Base-by-base conservation (phyloP, 2,329 filamentous ascomycete genomes). In the Tolypocladium capitatum region DNA sequence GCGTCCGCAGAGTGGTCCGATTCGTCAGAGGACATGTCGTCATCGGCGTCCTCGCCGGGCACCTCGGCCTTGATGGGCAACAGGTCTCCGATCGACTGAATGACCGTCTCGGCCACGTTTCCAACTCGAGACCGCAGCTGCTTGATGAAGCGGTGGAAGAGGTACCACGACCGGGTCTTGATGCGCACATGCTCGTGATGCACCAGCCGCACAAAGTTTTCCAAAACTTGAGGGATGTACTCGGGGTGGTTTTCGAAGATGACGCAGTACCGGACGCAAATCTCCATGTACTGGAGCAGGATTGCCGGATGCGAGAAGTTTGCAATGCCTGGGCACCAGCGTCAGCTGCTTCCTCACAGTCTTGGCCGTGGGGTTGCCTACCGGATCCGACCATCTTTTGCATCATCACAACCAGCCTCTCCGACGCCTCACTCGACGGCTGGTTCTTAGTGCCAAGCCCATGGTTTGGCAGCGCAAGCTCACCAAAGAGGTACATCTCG, bases 281-380 rank as follows among this genome's bases (percentile, higher is more conserved):
- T 94, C 64, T 98, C 92, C 90, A 98, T 96, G 61, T 94, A 98
- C 67, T 96, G 89, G 21, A 98, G 74, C 53, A 96, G 80, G 46
- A 96, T 90, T 16, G 90, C 88, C 1, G 92, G 91, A 62, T 97
- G 92, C 16, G 83, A 81, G 64, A 91, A 94, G 40, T 76, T 84
- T 50, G 87, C 83, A 55, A 96, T 84, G 55, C 86, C 88, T 90
- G 21, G 5, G 31, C 16, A 36, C 21, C 16, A 6, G 16, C 13
- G 32, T 42, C 20, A 48, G 38, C 13, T 30, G 8, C 16, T 11
- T 42, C 13, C 27, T 30, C 16, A n/a, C 18, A 11, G 5, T 13
- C 8, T 18, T 13, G 38, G 2, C 5, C 3, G 5, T 18, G 16
- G 16, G 27, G n/a, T 9, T 27, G 67, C 80, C 64, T 73, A 90